A percentile compares a stretch with the other conserved stretches of the same genome.
These are phyloP conservation scores for Kazachstania taianensis DNA, from an alignment of 805 yeast species.

Conservation along the genomic window DNA sequence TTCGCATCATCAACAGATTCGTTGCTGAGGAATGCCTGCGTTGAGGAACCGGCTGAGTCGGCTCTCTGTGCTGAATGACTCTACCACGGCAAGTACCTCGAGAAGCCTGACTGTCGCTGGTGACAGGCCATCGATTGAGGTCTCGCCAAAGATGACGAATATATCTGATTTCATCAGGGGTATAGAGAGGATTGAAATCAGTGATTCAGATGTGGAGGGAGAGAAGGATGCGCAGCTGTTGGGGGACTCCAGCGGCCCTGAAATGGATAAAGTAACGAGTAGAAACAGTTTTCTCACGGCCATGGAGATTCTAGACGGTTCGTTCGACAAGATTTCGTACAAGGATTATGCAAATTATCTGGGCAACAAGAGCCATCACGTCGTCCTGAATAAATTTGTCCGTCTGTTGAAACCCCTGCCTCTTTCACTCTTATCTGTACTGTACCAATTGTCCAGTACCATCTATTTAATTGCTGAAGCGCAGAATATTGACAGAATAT, in stretches of 20 bases:
- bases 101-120: too few species aligned
- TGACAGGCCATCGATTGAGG: too few species aligned
- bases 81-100: too few species aligned
- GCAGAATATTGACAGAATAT: constrained; percentile 64
- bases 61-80: too few species aligned
- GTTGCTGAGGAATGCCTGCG: too few species aligned
- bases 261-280: not conserved
- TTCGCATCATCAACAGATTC: too few species aligned
- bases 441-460: constrained; percentile 51
- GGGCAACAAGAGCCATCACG: constrained; percentile 26
- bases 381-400: constrained; percentile 31
- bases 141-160: constrained; percentile 1
- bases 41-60: too few species aligned
- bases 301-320: constrained; percentile 25
- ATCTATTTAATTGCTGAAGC: constrained; percentile 77
- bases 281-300: constrained; percentile 19
- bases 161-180: not conserved
- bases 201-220: not conserved
- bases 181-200: too few species aligned
- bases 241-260: too few species aligned
- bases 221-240: not conserved
- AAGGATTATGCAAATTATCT: constrained; percentile 35
- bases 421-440: constrained; percentile 43
- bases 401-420: constrained; percentile 35
- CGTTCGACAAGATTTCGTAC: constrained; percentile 27